These are phyloP conservation scores for Ophiosphaerella korrae DNA, from an alignment of 2,329 filamentous ascomycete species.

Conservation along the genomic window DNA sequence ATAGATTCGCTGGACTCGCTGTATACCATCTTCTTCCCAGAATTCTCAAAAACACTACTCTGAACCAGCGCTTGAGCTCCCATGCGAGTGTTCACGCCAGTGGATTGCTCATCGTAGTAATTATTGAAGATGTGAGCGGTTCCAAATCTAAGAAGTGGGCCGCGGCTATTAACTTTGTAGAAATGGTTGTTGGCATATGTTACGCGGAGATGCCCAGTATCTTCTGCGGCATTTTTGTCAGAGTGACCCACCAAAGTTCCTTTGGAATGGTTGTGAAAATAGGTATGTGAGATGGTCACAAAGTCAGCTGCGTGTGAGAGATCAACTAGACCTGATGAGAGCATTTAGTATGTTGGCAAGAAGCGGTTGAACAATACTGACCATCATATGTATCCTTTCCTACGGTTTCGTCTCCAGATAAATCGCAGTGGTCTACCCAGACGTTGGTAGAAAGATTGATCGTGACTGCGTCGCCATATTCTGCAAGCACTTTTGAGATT, in stretches of 20 bases:
- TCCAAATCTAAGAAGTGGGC: conserved; percentile 67
- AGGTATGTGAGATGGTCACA: conserved; percentile 59
- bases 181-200: conserved; percentile 72
- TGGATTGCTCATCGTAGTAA: conserved; percentile 43
- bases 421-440: conserved; percentile 69
- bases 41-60: conserved; percentile 60
- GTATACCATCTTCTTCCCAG: conserved; percentile 61
- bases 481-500: conserved; percentile 60
- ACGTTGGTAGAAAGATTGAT: conserved; percentile 62
- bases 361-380: no score
- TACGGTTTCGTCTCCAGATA: conserved; percentile 54
- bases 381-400: conserved; percentile 17
- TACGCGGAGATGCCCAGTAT: conserved; percentile 65
- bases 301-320: conserved; percentile 66
- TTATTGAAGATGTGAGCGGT: conserved; percentile 65
- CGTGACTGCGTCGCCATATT: conserved; percentile 63
- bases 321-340: conserved; percentile 54
- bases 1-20: conserved; percentile 58
- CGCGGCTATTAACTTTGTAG: conserved; percentile 66
- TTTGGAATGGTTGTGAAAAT: conserved; percentile 64
- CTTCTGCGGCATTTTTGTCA: conserved; percentile 42
- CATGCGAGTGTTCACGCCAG: conserved; percentile 49
- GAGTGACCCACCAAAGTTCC: conserved; percentile 59
- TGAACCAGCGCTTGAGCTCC: conserved; percentile 49
- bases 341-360: no score